Evolutionary conservation across 805 yeast species (phyloP).

Genomic region (Suhomyces canberraensis): DNA sequence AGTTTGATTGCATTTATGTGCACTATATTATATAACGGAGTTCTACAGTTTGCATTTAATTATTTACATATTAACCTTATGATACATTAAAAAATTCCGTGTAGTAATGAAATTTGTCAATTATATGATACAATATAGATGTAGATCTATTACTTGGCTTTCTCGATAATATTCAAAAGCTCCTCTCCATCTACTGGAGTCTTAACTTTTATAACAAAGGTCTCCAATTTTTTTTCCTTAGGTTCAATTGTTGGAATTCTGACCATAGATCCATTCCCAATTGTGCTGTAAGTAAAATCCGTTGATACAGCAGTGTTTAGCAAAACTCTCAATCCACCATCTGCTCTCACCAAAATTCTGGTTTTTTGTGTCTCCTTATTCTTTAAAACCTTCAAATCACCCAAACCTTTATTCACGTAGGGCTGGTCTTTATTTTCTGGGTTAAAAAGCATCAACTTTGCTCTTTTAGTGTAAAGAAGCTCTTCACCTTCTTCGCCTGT

Average conservation of each 20-base stretch:
- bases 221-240: conserved; percentile 52
- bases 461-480: conserved; percentile 57
- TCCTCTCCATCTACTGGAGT: conserved; percentile 64
- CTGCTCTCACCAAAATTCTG: conserved; percentile 80
- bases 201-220: conserved; percentile 75
- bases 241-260: conserved; percentile 60
- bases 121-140: background rate
- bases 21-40: background rate
- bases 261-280: conserved; percentile 65
- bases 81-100: background rate
- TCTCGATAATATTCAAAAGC: conserved; percentile 36
- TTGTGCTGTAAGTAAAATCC: conserved; percentile 55
- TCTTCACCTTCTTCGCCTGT: conserved; percentile 89
- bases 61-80: background rate
- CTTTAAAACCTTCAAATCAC: conserved; percentile 72
- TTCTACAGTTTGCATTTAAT: background rate
- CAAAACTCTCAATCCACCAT: conserved; percentile 78
- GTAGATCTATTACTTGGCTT: conserved; percentile 15
- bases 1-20: background rate
- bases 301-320: conserved; percentile 62
- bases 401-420: conserved; percentile 70
- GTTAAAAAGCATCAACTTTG: conserved; percentile 65
- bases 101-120: background rate
- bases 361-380: conserved; percentile 58
- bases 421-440: conserved; percentile 46